Evolutionary conservation across 257 asterid species (phyloP).

Genomic region (Jasminum sambac): DNA sequence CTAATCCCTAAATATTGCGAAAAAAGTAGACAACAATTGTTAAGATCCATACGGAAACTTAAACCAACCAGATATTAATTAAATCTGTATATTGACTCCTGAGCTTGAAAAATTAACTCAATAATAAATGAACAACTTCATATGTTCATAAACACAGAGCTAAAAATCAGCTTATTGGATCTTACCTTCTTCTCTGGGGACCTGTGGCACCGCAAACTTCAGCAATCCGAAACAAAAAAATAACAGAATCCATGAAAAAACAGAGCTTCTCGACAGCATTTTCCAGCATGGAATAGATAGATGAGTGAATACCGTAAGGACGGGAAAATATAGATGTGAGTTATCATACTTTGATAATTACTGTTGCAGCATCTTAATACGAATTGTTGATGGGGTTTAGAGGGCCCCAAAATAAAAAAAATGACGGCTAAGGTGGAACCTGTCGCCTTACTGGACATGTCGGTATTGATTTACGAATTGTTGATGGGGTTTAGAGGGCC

Average conservation of each 20-base stretch:
- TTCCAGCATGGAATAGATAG: conserved; percentile 17
- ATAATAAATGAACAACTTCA: neutral
- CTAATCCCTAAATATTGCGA: neutral
- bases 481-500: neutral
- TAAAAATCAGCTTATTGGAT: conserved; percentile 6
- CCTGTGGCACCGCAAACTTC: conserved; percentile 46
- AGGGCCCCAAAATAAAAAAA: neutral
- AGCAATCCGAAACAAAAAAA: conserved; percentile 24
- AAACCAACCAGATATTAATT: neutral
- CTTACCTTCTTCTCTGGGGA: conserved; percentile 53
- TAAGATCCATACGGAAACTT: neutral
- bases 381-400: neutral
- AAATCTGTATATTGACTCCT: neutral
- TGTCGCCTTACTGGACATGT: too few relatives aligned
- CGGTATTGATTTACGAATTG: too few relatives aligned
- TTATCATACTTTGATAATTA: neutral
- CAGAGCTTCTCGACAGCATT: conserved; percentile 30
- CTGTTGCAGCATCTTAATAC: neutral
- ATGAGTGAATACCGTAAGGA: conserved; percentile 6
- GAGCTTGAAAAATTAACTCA: neutral
- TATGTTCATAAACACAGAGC: neutral
- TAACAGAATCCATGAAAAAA: conserved; percentile 33
- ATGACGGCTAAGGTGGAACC: too few relatives aligned
- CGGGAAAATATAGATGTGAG: neutral
- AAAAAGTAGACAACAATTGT: neutral